Evolutionary conservation across 805 yeast genomes (phyloP), one percentile per base, ranked within the genome.

Genomic region (Starmerella etchellsii): DNA sequence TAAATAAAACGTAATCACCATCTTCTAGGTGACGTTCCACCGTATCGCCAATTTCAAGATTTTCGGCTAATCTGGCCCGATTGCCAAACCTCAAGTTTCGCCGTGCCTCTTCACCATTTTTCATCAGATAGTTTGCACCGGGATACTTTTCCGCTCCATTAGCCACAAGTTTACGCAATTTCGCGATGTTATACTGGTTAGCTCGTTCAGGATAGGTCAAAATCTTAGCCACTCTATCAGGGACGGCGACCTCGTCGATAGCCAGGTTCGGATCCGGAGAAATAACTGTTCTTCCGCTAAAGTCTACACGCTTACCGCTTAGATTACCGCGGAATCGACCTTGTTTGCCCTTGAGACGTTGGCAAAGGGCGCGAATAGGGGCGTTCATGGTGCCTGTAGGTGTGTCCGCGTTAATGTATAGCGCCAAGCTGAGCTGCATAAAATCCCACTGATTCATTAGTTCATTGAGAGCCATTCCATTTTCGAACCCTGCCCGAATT

Each of bases 401-500:
- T 24, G 94, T 80, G 62, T 91, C 99, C 1, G 95, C 83, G 60
- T 91, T 91, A 54, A 91, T 91, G 59, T 91, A 91, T 84, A 91
- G 82, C 18, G 98, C 99, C 36, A 91, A 87, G 1, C 95, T 81
- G 39, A 91, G 68, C 62, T 91, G 99, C 50, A 91, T 64, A 58
- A 83, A 91, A 57, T 91, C 99, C 99, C 99, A 91, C 57, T 91
- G 98, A 56, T 88, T 97, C 95, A 91, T 87, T 62, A 91, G 69
- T 54, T 83, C 83, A 49, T 84, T 82, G 55, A 93, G 78, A 14
- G 95, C 76, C 47, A 88, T 82, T 44, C 98, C 98, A 58, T 85
- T 88, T 48, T 87, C 94, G 39, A 91, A 74, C 45, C 96, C 98
- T 0, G 95, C 94, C 50, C 84, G 73, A 53, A 91, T 91, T 64